Base-by-base conservation (phyloP, 106 monocot species). In the Dendrobium chrysotoxum region DNA sequence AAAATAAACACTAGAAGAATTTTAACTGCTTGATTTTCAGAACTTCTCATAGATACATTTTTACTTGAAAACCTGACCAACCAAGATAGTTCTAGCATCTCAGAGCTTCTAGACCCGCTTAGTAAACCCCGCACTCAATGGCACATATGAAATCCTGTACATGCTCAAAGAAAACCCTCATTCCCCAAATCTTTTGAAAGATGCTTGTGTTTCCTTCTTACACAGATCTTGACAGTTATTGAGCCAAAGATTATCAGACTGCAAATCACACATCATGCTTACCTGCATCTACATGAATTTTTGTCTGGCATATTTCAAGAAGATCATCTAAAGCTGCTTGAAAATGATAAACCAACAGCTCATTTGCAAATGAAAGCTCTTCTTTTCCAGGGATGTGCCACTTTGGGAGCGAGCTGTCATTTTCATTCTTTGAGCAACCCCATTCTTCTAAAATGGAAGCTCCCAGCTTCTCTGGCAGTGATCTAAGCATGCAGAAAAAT, bases 321-420 rank as follows among this genome's bases (percentile, higher is more conserved):
- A 99, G 92, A 65, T 88, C 91, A 77, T 99, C 86, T 79, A 95
- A 83, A 84, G 92, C 89, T 58, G 89, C 90, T 79, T 81, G 80
- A 38, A 99, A 83, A 91, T 99, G 98, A 28, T 84, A 79, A 47
- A 82, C 87, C 53, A 99, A 78, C 25, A 99, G 93, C 72, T 95
- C 95, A 88, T 88, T 95, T 85, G 98, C 95, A 87, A 99, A 91
- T 31, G 82, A 70, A 50, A 95, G 45, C 45, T 99, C 98, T 46
- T 93, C 91, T 57, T 80, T 21, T 71, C 31, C 85, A 73, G 98
- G 89, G 80, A 95, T 87, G 76, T 99, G 98, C 98, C 98, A 99
- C 42, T 85, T 88, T 41, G 98, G 98, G 77, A 85, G 81, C 3
- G 72, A 65, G 54, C 76, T 81, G 16, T 86, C 23, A 15, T 78